Percentiles rank a stretch among this genome's conserved stretches.
Conservation (phyloP, 306 rosid species). For the Sindora glabra region DNA sequence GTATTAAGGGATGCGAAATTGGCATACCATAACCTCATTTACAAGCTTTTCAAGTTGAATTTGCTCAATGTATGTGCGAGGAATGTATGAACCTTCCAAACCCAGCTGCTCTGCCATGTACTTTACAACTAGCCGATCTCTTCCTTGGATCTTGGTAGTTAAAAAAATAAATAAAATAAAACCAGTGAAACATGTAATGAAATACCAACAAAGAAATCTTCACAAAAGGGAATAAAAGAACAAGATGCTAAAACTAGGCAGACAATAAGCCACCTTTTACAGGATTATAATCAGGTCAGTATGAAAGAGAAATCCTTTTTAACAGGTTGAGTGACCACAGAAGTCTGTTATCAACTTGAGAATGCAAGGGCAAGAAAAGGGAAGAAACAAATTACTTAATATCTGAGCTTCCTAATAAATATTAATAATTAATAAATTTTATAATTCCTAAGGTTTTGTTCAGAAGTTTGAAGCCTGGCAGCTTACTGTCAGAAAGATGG, state of each 20-base stretch:
- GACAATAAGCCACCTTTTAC: neutral
- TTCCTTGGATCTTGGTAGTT: slow-evolving; percentile 72
- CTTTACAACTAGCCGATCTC: slow-evolving; percentile 67
- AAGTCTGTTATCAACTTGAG: no score
- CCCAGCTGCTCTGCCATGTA: slow-evolving; percentile 72
- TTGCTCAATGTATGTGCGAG: slow-evolving; percentile 97
- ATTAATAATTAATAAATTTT: neutral
- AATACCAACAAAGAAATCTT: neutral
- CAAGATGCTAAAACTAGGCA: neutral
- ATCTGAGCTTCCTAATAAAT: neutral
- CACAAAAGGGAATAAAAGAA: neutral
- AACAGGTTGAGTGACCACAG: no score
- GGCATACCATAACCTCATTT: slow-evolving; percentile 91
- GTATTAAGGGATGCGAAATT: slow-evolving; percentile 9
- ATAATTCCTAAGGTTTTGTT: neutral
- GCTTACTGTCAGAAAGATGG: neutral
- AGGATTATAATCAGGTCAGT: neutral
- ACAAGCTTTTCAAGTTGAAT: slow-evolving; percentile 97
- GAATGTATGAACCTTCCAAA: slow-evolving; percentile 85
- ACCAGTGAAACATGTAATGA: neutral
- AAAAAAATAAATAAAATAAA: slow-evolving; percentile 1
- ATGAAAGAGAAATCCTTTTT: neutral
- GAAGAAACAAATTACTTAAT: neutral
- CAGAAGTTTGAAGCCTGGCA: slow-evolving; percentile 3
- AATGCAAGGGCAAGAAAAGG: neutral